phyloP scores from a whole-genome alignment of 345 rosid genomes.

The Hibiscus tridactylites region DNA sequence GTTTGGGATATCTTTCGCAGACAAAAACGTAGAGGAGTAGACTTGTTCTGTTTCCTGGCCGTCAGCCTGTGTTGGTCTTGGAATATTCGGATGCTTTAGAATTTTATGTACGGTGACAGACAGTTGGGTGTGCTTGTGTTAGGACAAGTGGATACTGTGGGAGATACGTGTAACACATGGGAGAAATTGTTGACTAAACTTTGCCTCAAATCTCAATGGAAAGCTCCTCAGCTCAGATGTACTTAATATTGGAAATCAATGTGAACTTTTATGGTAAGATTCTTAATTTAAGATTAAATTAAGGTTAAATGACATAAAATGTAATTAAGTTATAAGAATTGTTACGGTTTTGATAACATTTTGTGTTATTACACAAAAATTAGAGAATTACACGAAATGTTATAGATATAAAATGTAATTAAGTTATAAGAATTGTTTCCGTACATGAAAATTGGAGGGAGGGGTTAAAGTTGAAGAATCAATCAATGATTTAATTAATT shows the following conservation, averaged over 20 bases:
- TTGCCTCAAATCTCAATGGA: neutral
- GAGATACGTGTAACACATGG: neutral
- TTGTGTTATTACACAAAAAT: too few species aligned
- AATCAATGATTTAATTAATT: neutral
- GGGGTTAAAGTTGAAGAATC: neutral
- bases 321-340: too few species aligned
- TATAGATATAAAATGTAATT: too few species aligned
- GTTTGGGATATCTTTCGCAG: neutral
- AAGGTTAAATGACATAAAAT: too few species aligned
- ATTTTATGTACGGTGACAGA: neutral
- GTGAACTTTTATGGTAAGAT: neutral
- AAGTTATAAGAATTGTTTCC: too few species aligned
- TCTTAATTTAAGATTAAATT: too few species aligned
- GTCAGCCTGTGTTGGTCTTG: neutral
- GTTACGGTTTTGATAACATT: too few species aligned
- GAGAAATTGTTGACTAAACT: neutral
- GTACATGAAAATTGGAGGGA: too few species aligned
- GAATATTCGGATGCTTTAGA: conserved; percentile 1
- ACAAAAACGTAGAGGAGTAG: neutral
- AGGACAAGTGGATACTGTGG: neutral
- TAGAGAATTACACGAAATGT: too few species aligned
- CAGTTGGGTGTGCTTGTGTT: neutral
- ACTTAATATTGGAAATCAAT: neutral
- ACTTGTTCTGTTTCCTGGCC: neutral
- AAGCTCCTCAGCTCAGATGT: neutral